phyloP scores from a whole-genome alignment of 768 basidiomycete genomes.

The Tulasnella sp. region DNA sequence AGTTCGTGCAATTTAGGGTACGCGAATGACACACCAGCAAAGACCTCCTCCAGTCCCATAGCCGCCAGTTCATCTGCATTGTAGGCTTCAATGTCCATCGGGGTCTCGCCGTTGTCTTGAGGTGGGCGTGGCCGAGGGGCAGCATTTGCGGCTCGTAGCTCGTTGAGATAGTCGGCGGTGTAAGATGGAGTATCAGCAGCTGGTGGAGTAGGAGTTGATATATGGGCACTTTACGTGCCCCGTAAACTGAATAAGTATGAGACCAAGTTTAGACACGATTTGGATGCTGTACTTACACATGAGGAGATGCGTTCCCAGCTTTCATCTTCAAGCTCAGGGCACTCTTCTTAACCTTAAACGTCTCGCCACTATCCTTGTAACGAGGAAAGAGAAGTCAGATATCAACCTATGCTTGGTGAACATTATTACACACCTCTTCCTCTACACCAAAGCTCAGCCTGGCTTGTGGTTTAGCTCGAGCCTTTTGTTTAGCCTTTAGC shows the following conservation, averaged over 20 bases:
- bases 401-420: constrained; percentile 2
- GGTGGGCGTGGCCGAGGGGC: constrained; percentile 7
- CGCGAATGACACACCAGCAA: constrained; percentile 18
- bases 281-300: background rate
- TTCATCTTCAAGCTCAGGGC: constrained; percentile 57
- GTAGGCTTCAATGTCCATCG: constrained; percentile 11
- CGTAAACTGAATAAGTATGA: constrained; percentile 7
- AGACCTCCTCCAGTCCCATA: constrained; percentile 22
- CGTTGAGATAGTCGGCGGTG: constrained; percentile 64
- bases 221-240: background rate
- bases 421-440: constrained; percentile 51
- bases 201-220: background rate
- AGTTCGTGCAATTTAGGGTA: background rate
- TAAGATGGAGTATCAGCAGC: constrained; percentile 48
- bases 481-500: constrained; percentile 65
- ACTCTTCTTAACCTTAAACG: constrained; percentile 78
- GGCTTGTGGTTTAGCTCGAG: constrained; percentile 58
- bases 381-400: constrained; percentile 6
- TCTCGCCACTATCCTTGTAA: constrained; percentile 49
- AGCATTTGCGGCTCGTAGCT: constrained; percentile 70
- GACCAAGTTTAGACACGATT: background rate
- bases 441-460: constrained; percentile 73
- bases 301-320: constrained; percentile 16
- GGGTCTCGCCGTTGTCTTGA: background rate
- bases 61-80: constrained; percentile 25